phyloP scores from a whole-genome alignment of 225 moss, liverwort and hornwort species.

The Marchantia paleacea region DNA sequence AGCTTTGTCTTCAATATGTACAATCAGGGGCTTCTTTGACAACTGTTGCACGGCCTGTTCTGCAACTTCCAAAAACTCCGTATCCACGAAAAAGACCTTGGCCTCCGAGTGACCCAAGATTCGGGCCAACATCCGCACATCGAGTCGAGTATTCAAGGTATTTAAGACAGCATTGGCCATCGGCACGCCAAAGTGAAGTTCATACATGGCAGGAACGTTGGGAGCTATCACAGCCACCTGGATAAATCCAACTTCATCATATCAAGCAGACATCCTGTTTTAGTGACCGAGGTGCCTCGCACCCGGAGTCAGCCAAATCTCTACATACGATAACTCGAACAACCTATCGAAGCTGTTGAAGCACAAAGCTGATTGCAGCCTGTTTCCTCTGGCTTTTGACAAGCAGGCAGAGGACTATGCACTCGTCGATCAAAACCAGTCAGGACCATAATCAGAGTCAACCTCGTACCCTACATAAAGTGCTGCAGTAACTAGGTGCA shows the following conservation, averaged over 20 bases:
- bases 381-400: background rate
- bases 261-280: background rate
- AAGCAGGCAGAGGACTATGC: background rate
- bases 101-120: slow-evolving; percentile 43
- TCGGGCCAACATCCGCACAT: slow-evolving; percentile 32
- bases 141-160: slow-evolving; percentile 37
- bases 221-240: slow-evolving; percentile 47
- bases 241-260: background rate
- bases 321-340: background rate
- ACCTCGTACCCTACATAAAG: too few species aligned
- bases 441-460: too few species aligned
- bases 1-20: slow-evolving; percentile 50
- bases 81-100: slow-evolving; percentile 63
- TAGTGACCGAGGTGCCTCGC: background rate
- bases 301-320: background rate
- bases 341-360: background rate
- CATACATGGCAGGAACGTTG: slow-evolving; percentile 42
- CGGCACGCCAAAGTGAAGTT: slow-evolving; percentile 42
- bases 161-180: slow-evolving; percentile 47
- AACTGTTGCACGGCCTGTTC: slow-evolving; percentile 39
- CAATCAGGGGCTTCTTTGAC: slow-evolving; percentile 45
- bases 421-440: background rate
- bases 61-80: slow-evolving; percentile 47
- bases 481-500: too few species aligned
- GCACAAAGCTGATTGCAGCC: background rate